Conservation (phyloP, 2,329 filamentous ascomycete species). For the Ophiostoma himal-ulmi region DNA sequence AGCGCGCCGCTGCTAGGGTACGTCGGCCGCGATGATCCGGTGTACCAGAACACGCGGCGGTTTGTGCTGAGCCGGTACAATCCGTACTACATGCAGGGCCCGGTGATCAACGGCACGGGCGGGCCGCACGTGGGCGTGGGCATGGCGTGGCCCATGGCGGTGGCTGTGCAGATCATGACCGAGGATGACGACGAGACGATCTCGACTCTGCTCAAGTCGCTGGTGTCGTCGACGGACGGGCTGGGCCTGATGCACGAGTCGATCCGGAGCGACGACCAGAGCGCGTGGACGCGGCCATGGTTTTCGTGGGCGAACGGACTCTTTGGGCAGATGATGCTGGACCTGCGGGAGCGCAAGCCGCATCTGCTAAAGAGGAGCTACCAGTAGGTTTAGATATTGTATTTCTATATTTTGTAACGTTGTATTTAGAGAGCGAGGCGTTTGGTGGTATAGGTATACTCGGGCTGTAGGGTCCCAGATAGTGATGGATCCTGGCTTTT, state of each 20-base stretch:
- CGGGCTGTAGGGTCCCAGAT: background rate
- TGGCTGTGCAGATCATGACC: conserved; percentile 63
- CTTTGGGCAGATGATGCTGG: conserved; percentile 76
- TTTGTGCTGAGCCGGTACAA: conserved; percentile 50
- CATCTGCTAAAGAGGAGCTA: conserved; percentile 51
- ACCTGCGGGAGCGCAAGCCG: conserved; percentile 68
- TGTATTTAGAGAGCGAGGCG: background rate
- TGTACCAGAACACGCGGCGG: conserved; percentile 55
- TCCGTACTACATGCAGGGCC: conserved; percentile 58
- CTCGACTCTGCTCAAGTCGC: conserved; percentile 42
- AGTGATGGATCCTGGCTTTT: background rate
- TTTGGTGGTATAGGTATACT: background rate
- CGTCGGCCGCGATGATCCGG: conserved; percentile 44
- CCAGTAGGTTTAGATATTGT: conserved; percentile 33
- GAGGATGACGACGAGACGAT: conserved; percentile 58
- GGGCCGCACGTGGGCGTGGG: conserved; percentile 37
- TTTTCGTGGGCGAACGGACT: conserved; percentile 86
- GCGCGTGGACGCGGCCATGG: conserved; percentile 52
- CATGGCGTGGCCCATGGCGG: conserved; percentile 68
- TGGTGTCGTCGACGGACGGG: conserved; percentile 55
- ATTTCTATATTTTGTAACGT: background rate
- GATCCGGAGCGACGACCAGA: conserved; percentile 53
- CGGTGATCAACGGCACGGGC: conserved; percentile 40
- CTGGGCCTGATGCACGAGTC: conserved; percentile 64
- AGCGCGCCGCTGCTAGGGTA: conserved; percentile 56